phyloP scores from a whole-genome alignment of 495 filamentous ascomycete species.

The Aspergillus hancockii region DNA sequence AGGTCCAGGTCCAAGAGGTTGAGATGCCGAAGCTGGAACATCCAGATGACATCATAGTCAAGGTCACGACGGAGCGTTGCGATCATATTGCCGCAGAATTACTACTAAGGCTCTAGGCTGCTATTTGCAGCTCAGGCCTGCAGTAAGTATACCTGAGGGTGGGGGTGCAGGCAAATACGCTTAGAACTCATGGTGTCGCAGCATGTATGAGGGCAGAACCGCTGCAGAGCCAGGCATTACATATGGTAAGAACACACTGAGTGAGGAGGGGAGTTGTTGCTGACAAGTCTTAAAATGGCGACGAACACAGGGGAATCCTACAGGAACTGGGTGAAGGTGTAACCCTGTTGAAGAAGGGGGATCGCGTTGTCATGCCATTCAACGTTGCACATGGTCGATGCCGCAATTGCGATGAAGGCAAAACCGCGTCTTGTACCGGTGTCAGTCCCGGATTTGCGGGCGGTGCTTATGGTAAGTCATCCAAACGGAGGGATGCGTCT shows the following conservation, averaged over 20 bases:
- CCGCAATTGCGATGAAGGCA: slow-evolving; percentile 59
- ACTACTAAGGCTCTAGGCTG: slow-evolving; percentile 28
- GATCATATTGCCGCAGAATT: neutral
- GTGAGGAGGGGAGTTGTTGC: neutral
- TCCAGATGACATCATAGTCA: slow-evolving; percentile 56
- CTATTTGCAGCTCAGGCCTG: slow-evolving; percentile 54
- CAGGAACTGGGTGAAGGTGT: slow-evolving; percentile 48
- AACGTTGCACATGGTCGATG: slow-evolving; percentile 61
- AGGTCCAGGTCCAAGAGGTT: slow-evolving; percentile 51
- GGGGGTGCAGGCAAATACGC: neutral
- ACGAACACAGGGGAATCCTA: slow-evolving; percentile 58
- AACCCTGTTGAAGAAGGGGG: slow-evolving; percentile 50
- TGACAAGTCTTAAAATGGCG: slow-evolving; percentile 36
- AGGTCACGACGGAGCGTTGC: slow-evolving; percentile 53
- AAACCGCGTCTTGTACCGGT: slow-evolving; percentile 57
- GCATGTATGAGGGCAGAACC: slow-evolving; percentile 56
- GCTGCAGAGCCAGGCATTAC: slow-evolving; percentile 53
- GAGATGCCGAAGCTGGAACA: slow-evolving; percentile 52
- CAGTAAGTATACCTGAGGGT: slow-evolving; percentile 27
- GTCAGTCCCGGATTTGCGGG: slow-evolving; percentile 62
- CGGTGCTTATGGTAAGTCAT: slow-evolving; percentile 50
- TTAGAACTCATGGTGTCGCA: slow-evolving; percentile 19
- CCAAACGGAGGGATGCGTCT: neutral
- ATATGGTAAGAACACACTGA: slow-evolving; percentile 37
- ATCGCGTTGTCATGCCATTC: slow-evolving; percentile 60